phyloP scores from a whole-genome alignment of 345 rosid species.

The Pseudoturritis turrita region DNA sequence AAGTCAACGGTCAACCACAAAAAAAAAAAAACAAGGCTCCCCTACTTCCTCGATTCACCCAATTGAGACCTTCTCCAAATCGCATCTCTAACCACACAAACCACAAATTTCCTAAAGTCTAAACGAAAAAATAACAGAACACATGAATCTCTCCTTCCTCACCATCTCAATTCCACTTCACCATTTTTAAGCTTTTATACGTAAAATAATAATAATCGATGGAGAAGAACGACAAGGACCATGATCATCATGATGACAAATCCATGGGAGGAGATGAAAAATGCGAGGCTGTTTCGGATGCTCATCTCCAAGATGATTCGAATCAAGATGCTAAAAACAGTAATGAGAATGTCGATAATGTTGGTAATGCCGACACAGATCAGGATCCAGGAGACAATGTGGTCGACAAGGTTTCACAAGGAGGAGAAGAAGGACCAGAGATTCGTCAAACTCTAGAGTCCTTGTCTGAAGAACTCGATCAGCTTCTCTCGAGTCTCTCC shows the following conservation, averaged over 20 bases:
- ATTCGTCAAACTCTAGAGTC: conserved; percentile 40
- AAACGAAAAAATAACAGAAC: conserved; percentile 23
- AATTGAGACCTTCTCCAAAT: conserved; percentile 13
- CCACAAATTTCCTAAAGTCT: conserved; percentile 15
- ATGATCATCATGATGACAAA: conserved; percentile 20
- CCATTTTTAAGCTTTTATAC: conserved; percentile 20
- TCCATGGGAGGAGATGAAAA: conserved; percentile 18
- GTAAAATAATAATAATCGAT: conserved; percentile 8
- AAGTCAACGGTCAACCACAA: conserved; percentile 20
- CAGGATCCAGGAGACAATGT: conserved; percentile 18
- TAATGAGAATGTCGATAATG: conserved; percentile 20
- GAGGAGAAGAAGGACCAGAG: conserved; percentile 30
- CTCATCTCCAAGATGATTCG: neutral
- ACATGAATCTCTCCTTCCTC: conserved; percentile 30
- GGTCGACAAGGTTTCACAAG: conserved; percentile 26
- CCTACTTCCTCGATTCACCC: conserved; percentile 30
- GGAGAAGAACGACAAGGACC: conserved; percentile 32
- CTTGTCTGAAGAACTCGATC: conserved; percentile 50
- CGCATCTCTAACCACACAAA: conserved; percentile 26
- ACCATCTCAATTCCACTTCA: conserved; percentile 15
- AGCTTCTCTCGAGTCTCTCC: conserved; percentile 31
- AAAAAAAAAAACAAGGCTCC: conserved; percentile 30
- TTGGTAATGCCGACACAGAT: conserved; percentile 20
- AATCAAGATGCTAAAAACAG: conserved; percentile 1
- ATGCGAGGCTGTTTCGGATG: neutral